These are phyloP conservation scores for Coix lacrymajobi DNA, from an alignment of 176 grass and related monocot species.

Conservation along the genomic window DNA sequence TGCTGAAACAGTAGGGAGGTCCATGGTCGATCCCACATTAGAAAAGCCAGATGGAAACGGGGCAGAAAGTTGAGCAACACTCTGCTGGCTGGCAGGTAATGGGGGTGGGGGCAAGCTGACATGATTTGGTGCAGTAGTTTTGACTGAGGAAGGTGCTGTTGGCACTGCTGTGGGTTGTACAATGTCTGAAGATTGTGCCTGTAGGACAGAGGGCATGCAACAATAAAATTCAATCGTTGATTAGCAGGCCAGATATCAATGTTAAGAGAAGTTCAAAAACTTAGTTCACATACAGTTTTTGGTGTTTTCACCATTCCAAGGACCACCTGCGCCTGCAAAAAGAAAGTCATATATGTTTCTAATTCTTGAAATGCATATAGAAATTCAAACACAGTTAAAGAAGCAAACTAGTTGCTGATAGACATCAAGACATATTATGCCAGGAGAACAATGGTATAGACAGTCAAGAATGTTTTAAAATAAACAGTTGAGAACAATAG, in stretches of 20 bases:
- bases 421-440: conserved; percentile 10
- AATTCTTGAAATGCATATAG: not conserved
- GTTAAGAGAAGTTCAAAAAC: conserved; percentile 10
- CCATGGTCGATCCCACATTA: conserved; percentile 30
- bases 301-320: conserved; percentile 96
- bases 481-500: not conserved
- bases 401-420: not conserved
- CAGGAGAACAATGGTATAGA: not conserved
- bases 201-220: conserved; percentile 39
- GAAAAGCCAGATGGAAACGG: conserved; percentile 39
- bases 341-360: conserved; percentile 9
- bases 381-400: conserved; percentile 6
- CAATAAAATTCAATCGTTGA: conserved; percentile 6
- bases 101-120: conserved; percentile 33
- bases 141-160: conserved; percentile 29
- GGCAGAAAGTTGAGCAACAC: conserved; percentile 37
- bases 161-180: conserved; percentile 32
- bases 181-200: conserved; percentile 41
- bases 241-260: not conserved
- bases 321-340: conserved; percentile 81
- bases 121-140: conserved; percentile 37
- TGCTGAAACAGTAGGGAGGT: conserved; percentile 42
- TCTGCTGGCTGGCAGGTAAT: conserved; percentile 38
- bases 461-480: not conserved
- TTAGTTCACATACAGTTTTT: conserved; percentile 55